Percentiles rank a stretch among this genome's conserved stretches.
These are phyloP conservation scores for Wickerhamiella cacticola DNA, from an alignment of 805 yeast species.

Conservation along the genomic window DNA sequence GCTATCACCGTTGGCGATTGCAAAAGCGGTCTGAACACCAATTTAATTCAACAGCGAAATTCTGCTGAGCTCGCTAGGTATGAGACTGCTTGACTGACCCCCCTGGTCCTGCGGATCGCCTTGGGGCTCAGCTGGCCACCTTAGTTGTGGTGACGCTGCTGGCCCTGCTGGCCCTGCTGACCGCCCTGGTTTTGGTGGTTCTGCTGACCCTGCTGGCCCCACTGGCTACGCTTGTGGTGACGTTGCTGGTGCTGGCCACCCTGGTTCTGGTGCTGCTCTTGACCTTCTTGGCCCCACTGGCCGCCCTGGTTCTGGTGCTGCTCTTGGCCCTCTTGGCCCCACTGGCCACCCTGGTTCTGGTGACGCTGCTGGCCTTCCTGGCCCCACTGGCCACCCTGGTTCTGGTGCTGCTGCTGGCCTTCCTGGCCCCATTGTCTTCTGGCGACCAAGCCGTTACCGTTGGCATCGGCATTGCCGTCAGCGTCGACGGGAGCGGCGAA, in stretches of 20 bases:
- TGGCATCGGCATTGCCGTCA: no score
- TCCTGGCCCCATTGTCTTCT: neutral
- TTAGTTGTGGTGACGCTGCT: neutral
- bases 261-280: no score
- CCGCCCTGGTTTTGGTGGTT: neutral
- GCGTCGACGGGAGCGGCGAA: neutral
- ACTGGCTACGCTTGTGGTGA: neutral
- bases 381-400: conserved; percentile 1
- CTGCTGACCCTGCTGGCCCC: neutral
- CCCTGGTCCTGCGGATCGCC: no score
- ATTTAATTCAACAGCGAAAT: neutral
- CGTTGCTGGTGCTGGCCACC: no score
- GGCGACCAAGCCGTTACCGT: neutral
- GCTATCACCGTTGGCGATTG: neutral
- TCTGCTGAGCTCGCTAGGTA: neutral
- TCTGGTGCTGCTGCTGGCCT: neutral
- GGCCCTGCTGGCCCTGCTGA: neutral
- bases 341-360: neutral
- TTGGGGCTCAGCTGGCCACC: neutral
- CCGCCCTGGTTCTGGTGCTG: no score
- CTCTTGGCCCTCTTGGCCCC: neutral
- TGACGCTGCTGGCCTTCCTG: conserved; percentile 1
- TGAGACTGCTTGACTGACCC: neutral
- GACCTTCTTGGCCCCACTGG: no score
- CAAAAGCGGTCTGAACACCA: neutral